phyloP scores from a whole-genome alignment of 176 grass and related monocot species.

The Paspalum notatum region DNA sequence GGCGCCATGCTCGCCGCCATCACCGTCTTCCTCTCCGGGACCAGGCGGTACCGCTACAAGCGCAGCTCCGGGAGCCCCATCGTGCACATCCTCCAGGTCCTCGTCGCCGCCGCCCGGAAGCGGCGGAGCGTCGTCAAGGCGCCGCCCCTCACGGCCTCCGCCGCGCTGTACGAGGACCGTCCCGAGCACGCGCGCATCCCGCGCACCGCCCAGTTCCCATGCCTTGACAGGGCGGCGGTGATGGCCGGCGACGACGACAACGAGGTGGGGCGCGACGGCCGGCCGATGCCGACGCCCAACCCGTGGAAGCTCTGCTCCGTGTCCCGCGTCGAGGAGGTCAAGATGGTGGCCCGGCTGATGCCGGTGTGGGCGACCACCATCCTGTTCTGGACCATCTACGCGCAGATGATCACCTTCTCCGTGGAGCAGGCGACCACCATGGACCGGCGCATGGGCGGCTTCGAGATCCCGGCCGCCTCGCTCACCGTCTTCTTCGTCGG shows the following conservation, averaged over 20 bases:
- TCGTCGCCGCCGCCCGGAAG: slow-evolving; percentile 64
- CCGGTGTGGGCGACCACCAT: slow-evolving; percentile 91
- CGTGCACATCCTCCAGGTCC: slow-evolving; percentile 83
- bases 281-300: slow-evolving; percentile 37
- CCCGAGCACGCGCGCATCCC: slow-evolving; percentile 47
- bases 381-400: slow-evolving; percentile 91
- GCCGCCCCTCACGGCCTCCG: background rate
- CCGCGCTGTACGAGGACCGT: slow-evolving; percentile 57
- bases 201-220: slow-evolving; percentile 67
- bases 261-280: slow-evolving; percentile 27
- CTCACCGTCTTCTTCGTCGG: slow-evolving; percentile 80
- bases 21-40: slow-evolving; percentile 63
- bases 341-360: slow-evolving; percentile 77
- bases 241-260: slow-evolving; percentile 59
- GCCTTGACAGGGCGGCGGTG: slow-evolving; percentile 73
- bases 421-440: slow-evolving; percentile 90
- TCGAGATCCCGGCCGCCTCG: slow-evolving; percentile 74
- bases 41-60: slow-evolving; percentile 73
- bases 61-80: slow-evolving; percentile 69
- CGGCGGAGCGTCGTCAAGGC: slow-evolving; percentile 29
- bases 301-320: slow-evolving; percentile 78
- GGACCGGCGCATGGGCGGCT: slow-evolving; percentile 62
- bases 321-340: slow-evolving; percentile 81
- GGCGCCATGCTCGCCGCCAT: slow-evolving; percentile 68
- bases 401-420: slow-evolving; percentile 90